These are phyloP conservation scores for Clarireedia homoeocarpa DNA, from an alignment of 2,329 filamentous ascomycete species.

Conservation along the genomic window DNA sequence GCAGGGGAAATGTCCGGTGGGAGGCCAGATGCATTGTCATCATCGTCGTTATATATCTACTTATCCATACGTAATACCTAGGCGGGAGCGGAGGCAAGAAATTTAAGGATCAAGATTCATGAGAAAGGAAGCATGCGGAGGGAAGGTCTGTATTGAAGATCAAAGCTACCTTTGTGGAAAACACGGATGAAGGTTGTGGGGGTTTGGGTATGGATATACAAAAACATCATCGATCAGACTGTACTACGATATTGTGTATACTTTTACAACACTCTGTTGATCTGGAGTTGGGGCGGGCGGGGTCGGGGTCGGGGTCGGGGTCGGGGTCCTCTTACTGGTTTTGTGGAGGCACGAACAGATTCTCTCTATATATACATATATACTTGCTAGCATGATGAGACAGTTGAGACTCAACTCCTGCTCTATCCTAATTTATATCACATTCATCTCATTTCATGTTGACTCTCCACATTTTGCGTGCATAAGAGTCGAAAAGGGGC, in stretches of 20 bases:
- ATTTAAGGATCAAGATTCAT: not conserved
- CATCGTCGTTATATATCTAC: too few relatives aligned
- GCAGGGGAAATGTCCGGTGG: not conserved
- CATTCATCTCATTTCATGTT: not conserved
- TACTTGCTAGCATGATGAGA: not conserved
- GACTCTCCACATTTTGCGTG: not conserved
- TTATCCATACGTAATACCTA: constrained; percentile 1
- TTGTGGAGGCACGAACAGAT: too few relatives aligned
- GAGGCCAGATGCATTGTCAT: not conserved
- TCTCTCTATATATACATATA: not conserved
- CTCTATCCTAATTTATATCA: constrained; percentile 2
- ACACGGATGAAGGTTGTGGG: not conserved
- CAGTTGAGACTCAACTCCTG: not conserved
- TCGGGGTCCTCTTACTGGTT: not conserved
- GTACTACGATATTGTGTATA: constrained; percentile 11
- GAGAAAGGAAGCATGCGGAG: not conserved
- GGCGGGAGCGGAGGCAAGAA: not conserved
- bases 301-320: too few relatives aligned
- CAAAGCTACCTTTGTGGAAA: not conserved
- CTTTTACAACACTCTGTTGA: not conserved
- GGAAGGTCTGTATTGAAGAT: not conserved
- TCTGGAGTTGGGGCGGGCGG: not conserved
- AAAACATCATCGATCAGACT: constrained; percentile 11
- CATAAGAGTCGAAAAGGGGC: not conserved
- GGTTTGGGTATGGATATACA: constrained; percentile 5